A percentile compares a stretch with the other conserved stretches of the same genome.
Evolutionary conservation across 2,329 filamentous ascomycete genomes (phyloP).

Genomic region (Fragosphaeria purpurea): DNA sequence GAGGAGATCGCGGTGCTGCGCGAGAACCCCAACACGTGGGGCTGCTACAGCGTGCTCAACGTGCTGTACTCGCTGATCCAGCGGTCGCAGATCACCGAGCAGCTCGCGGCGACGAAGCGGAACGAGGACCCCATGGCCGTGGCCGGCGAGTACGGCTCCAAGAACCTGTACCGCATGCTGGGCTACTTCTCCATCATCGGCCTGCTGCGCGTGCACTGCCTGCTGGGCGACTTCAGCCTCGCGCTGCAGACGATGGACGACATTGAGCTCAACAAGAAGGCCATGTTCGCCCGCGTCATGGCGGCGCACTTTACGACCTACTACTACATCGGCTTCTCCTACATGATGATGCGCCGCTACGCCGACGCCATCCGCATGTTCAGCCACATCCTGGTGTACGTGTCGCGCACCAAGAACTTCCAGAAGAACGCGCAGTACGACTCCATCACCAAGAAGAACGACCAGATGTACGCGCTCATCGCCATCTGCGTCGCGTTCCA

Average conservation of each 20-base stretch:
- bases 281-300: constrained; percentile 99
- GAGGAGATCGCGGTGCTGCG: constrained; percentile 86
- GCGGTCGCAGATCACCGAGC: constrained; percentile 94
- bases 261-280: constrained; percentile 99
- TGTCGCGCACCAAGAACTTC: constrained; percentile 99
- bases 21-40: constrained; percentile 98
- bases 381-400: constrained; percentile 98
- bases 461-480: constrained; percentile 99
- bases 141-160: constrained; percentile 88
- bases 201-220: constrained; percentile 86
- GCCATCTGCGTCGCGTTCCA: constrained; percentile 98
- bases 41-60: constrained; percentile 98
- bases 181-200: constrained; percentile 99
- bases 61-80: constrained; percentile 99
- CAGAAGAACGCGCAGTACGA: constrained; percentile 99
- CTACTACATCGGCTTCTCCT: constrained; percentile 99
- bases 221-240: constrained; percentile 95
- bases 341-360: constrained; percentile 99
- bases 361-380: constrained; percentile 99
- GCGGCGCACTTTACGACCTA: constrained; percentile 99
- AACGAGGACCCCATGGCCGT: constrained; percentile 82
- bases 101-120: constrained; percentile 87
- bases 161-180: constrained; percentile 94
- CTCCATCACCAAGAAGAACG: constrained; percentile 99
- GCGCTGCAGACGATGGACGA: constrained; percentile 98